phyloP scores from a whole-genome alignment of 139 green algal species.

The Micractinium conductrix region DNA sequence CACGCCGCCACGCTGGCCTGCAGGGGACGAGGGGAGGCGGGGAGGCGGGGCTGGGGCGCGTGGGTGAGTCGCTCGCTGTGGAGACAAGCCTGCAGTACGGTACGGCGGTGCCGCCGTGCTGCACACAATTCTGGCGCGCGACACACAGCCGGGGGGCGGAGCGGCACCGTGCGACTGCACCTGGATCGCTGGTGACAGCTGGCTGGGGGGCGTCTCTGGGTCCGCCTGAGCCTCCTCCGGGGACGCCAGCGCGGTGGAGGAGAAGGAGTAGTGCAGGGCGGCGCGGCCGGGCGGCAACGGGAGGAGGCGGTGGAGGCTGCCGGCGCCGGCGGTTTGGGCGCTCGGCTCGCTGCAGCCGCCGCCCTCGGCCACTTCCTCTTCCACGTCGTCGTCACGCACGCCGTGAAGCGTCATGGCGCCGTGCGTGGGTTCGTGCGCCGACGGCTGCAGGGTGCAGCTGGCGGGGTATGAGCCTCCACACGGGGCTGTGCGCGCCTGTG shows the following conservation, averaged over 20 bases:
- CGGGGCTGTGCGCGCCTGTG: no score
- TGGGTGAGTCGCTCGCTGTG: background rate
- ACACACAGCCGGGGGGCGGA: background rate
- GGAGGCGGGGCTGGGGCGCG: background rate
- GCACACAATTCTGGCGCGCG: background rate
- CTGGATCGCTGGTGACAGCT: constrained; percentile 2
- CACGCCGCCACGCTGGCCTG: constrained; percentile 26
- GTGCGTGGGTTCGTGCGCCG: no score
- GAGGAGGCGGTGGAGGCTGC: background rate
- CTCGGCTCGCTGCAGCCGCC: no score
- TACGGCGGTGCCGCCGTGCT: background rate
- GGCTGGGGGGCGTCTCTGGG: background rate
- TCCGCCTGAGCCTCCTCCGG: background rate
- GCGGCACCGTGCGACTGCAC: no score
- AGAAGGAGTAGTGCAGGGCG: constrained; percentile 20
- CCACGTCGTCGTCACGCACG: no score
- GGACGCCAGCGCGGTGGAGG: background rate
- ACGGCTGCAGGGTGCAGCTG: no score
- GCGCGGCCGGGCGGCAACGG: background rate
- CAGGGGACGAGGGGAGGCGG: background rate
- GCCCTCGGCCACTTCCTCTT: no score
- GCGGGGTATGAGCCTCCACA: no score
- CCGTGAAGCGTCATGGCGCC: no score
- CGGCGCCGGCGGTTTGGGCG: no score
- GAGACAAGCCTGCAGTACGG: background rate